Evolutionary conservation across 1,284 basidiomycete genomes (phyloP).

Genomic region (Microbotryomycetes sp.): DNA sequence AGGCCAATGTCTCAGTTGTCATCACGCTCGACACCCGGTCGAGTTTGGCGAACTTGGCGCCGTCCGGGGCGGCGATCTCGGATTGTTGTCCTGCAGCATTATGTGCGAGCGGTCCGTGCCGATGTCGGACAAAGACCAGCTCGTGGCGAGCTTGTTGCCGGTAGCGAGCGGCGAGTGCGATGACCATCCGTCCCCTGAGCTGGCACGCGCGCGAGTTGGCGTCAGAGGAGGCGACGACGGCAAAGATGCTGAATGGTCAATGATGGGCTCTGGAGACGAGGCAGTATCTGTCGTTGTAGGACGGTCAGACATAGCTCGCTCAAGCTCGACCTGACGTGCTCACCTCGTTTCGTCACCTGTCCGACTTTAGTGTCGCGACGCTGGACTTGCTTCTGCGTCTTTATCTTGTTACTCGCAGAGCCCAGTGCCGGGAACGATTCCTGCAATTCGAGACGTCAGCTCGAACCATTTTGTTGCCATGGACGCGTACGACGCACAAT

Average conservation of each 20-base stretch:
- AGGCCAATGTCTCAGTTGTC: too few relatives aligned
- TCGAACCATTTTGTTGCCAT: too few relatives aligned
- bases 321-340: too few relatives aligned
- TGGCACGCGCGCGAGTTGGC: neutral
- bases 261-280: too few relatives aligned
- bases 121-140: neutral
- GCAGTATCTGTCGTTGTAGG: too few relatives aligned
- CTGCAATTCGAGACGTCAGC: neutral
- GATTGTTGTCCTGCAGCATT: neutral
- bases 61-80: neutral
- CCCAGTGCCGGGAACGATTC: neutral
- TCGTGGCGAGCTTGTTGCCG: neutral
- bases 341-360: too few relatives aligned
- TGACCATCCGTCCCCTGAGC: too few relatives aligned
- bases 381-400: too few relatives aligned
- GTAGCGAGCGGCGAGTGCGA: too few relatives aligned
- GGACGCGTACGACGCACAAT: too few relatives aligned
- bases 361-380: too few relatives aligned
- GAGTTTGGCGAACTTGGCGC: neutral
- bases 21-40: neutral
- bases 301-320: too few relatives aligned
- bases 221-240: neutral
- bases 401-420: neutral
- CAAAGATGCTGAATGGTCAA: neutral
- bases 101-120: neutral